Base-by-base conservation (phyloP, 2,329 filamentous ascomycete genomes). In the Penicillium expansum region DNA sequence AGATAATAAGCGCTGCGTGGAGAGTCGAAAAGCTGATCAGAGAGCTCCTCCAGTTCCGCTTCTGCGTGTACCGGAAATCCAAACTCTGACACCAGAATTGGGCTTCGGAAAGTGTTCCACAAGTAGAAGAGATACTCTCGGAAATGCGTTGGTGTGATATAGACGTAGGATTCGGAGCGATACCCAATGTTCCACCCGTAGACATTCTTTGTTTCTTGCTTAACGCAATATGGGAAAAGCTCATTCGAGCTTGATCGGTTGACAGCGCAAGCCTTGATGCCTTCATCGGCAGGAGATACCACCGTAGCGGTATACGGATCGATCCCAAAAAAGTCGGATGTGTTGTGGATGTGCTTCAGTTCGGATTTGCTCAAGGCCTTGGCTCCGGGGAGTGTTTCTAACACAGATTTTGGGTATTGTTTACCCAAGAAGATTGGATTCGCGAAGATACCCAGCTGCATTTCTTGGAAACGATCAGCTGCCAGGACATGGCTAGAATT, bases 181-280 rank as follows among this genome's bases (percentile, higher is more conserved):
- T 85, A 84, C 20, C 84, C 84, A 48, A 86, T 82, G 61, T 82
- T 74, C 84, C 84, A 86, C 2, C 82, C 83, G 30, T 78, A 78
- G 1, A 74, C 68, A 38, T 80, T 80, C 1, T 68, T 71, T 0
- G 72, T 79, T 11, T 75, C 76, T 55, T 81, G 77, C 0, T 75
- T 76, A 1, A 83, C 81, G 61, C 83, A 86, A 58, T 80, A 79
- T 0, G 83, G 84, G 20, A 76, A 79, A 9, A 79, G 71, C 0
- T 78, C 62, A 30, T 80, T 75, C 6, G 73, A 76, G 18, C 27
- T 48, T 6, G 65, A 62, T 1, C 68, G 62, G 63, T 85, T 80
- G 7, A 71, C 58, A 1, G 79, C 75, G 62, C 83, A 86, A 5
- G 75, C 74, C 0, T 74, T 69, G 44, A 83, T 76, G 1, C 80